Evolutionary conservation across 2,329 filamentous ascomycete genomes (phyloP), one percentile per base, ranked within the genome.

Genomic region (Tolypocladium amazonense): DNA sequence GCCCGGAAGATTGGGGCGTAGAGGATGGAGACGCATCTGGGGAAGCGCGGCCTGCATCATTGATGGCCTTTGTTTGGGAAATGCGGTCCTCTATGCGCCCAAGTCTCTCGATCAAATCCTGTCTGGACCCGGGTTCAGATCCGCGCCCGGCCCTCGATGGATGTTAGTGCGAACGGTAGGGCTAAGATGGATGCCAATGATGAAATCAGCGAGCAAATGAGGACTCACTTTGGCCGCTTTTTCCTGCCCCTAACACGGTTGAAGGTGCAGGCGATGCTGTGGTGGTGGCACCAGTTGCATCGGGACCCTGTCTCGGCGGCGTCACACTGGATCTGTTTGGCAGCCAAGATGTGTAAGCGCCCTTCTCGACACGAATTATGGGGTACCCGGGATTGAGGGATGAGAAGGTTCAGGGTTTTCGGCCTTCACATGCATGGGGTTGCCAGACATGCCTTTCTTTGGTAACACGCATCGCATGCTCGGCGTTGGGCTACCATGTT

Each of bases 271-370:
- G 72, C 65, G 25, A 78, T 70, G 58, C 72, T 68, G 62, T 80
- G 79, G 65, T 80, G 77, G 56, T 70, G 72, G 64, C 79, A 81
- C 78, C 78, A 81, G 65, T 81, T 77, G 68, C 79, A 81, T 56
- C 73, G 70, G 4, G 53, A 39, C 41, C 60, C 62, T 4, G 76
- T 74, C 12, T 70, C 61, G 20, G 70, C 71, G 2, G 70, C 71
- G 64, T 79, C 79, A 62, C 79, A 82, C 71, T 81, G 79, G 61
- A 81, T 81, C 77, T 80, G 58, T 20, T 27, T 14, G 37, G 39
- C 23, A 35, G 45, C 47, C 55, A 56, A 55, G 37, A 55, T 57
- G 56, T 61, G 58, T 62, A 58, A 62, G 59, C 54, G 50, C 54
- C 38, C 27, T 18, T 56, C 27, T 41, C 12, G 23, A 50, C 14